Percentiles rank a stretch among this genome's conserved stretches.
Evolutionary conservation across 2,329 filamentous ascomycete genomes (phyloP).

Genomic region (Microdochium nivale): DNA sequence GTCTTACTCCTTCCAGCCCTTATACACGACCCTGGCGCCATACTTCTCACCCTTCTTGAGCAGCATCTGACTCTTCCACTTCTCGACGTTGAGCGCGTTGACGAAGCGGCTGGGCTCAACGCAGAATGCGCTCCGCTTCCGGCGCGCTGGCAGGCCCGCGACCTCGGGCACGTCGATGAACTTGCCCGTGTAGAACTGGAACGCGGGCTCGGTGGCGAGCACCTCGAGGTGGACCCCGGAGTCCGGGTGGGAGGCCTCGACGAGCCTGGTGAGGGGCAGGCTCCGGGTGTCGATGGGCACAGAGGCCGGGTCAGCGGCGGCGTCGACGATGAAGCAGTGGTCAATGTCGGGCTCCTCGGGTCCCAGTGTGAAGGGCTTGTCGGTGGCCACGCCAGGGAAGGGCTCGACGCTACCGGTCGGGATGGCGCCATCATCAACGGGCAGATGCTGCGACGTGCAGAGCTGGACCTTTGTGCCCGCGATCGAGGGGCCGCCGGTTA

Average conservation of each 20-base stretch:
- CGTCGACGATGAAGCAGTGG: slow-evolving; percentile 77
- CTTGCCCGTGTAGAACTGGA: slow-evolving; percentile 93
- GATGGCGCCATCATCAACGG: slow-evolving; percentile 64
- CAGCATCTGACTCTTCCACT: slow-evolving; percentile 71
- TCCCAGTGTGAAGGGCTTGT: slow-evolving; percentile 65
- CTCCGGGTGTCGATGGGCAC: slow-evolving; percentile 59
- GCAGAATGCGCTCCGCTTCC: slow-evolving; percentile 70
- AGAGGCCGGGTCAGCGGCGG: slow-evolving; percentile 39
- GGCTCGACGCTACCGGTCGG: slow-evolving; percentile 59
- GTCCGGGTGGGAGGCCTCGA: slow-evolving; percentile 64
- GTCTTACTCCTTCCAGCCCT: slow-evolving; percentile 63
- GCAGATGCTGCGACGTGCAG: slow-evolving; percentile 56
- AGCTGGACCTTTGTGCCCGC: slow-evolving; percentile 60
- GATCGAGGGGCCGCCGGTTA: slow-evolving; percentile 42
- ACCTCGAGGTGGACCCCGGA: slow-evolving; percentile 78
- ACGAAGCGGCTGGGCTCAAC: slow-evolving; percentile 89
- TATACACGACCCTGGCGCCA: slow-evolving; percentile 75
- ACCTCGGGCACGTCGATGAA: slow-evolving; percentile 69
- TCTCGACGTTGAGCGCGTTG: slow-evolving; percentile 74
- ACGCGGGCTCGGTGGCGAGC: slow-evolving; percentile 84
- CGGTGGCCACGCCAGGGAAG: slow-evolving; percentile 57
- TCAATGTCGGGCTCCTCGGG: slow-evolving; percentile 68
- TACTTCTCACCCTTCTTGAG: slow-evolving; percentile 81
- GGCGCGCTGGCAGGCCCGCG: slow-evolving; percentile 53
- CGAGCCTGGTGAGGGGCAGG: slow-evolving; percentile 55